phyloP scores from a whole-genome alignment of 179 eudicot species.

The Silene coronaria region DNA sequence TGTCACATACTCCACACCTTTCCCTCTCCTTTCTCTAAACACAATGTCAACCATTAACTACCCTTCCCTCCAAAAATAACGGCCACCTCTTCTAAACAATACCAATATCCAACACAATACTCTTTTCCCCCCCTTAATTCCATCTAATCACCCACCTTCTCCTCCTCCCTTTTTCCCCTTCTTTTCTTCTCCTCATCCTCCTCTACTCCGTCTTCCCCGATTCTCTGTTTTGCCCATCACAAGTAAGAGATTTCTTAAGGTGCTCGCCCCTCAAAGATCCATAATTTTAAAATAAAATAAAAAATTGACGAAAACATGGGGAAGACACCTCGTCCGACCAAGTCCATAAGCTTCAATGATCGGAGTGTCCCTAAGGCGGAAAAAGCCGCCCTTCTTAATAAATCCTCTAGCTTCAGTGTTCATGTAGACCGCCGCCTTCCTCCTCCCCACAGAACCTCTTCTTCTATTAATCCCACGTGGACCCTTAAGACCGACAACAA shows the following conservation, averaged over 20 bases:
- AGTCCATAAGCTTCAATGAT: slow-evolving; percentile 30
- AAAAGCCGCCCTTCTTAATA: slow-evolving; percentile 18
- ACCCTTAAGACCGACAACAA: neutral
- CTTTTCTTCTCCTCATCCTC: neutral
- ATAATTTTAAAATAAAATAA: too few relatives aligned
- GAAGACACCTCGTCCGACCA: slow-evolving; percentile 16
- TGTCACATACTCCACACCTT: slow-evolving; percentile 10
- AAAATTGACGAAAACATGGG: slow-evolving; percentile 17
- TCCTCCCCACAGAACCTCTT: slow-evolving; percentile 20
- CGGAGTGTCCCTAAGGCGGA: slow-evolving; percentile 1
- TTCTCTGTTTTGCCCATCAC: slow-evolving; percentile 18
- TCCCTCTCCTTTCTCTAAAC: neutral
- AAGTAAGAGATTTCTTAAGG: neutral
- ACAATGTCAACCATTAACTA: slow-evolving; percentile 26
- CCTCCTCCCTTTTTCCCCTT: neutral
- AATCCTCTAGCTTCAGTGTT: slow-evolving; percentile 29
- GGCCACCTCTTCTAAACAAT: neutral
- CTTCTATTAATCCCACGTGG: slow-evolving; percentile 10
- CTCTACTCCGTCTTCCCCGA: neutral
- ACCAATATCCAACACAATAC: neutral
- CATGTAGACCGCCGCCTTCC: slow-evolving; percentile 17
- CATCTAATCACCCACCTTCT: too few relatives aligned
- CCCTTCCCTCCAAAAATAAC: slow-evolving; percentile 28
- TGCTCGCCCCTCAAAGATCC: too few relatives aligned
- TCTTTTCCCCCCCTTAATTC: slow-evolving; percentile 1